phyloP scores from a whole-genome alignment of 495 filamentous ascomycete species.

The Tuber microsphaerosporum region DNA sequence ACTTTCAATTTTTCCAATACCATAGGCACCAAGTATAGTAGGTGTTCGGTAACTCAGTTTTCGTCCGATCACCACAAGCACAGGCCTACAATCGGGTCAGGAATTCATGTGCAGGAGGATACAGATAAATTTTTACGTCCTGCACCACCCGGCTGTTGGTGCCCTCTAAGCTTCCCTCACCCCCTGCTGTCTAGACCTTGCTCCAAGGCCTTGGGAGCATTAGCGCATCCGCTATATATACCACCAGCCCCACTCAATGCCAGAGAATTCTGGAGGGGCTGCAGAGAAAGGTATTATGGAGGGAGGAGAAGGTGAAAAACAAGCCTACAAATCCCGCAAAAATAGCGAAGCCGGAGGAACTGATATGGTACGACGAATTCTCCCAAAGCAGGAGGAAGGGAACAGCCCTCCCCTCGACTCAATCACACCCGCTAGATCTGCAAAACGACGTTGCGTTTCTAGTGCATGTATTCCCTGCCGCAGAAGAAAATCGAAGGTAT shows the following conservation, averaged over 20 bases:
- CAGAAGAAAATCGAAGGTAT: constrained; percentile 49
- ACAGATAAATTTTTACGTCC: background rate
- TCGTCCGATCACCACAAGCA: background rate
- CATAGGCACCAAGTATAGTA: background rate
- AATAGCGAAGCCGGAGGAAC: constrained; percentile 21
- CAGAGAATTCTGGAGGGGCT: background rate
- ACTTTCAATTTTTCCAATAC: background rate
- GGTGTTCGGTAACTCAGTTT: background rate
- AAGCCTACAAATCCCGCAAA: constrained; percentile 21
- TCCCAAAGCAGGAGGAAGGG: constrained; percentile 36
- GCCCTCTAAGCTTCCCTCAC: background rate
- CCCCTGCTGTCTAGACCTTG: background rate
- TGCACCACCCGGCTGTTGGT: background rate
- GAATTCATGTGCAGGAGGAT: background rate
- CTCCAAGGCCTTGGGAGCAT: background rate
- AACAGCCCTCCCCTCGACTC: constrained; percentile 30
- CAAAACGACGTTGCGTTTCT: constrained; percentile 46
- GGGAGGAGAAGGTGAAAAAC: constrained; percentile 14
- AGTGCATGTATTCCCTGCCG: constrained; percentile 50
- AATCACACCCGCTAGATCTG: constrained; percentile 18
- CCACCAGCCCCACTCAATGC: background rate
- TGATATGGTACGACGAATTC: constrained; percentile 36
- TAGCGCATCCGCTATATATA: background rate
- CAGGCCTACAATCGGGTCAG: background rate
- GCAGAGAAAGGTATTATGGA: constrained; percentile 24